These are phyloP conservation scores for Alternaria longipes DNA, from an alignment of 2,329 filamentous ascomycete species.

Conservation along the genomic window DNA sequence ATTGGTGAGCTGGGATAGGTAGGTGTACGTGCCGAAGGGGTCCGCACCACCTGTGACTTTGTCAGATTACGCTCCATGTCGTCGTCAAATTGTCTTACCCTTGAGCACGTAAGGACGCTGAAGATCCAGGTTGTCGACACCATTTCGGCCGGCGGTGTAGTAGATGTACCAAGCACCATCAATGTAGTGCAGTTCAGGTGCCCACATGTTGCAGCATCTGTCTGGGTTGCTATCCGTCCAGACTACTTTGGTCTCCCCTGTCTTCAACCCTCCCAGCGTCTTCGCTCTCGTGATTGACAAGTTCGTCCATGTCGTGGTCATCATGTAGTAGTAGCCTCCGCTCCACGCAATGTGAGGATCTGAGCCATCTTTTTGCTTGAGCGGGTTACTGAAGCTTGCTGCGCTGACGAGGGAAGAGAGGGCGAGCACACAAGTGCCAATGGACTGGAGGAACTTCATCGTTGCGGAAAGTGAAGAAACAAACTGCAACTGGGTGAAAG, in stretches of 20 bases:
- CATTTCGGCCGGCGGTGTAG: conserved; percentile 61
- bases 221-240: conserved; percentile 59
- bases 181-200: conserved; percentile 65
- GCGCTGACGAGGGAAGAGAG: conserved; percentile 38
- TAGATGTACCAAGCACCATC: conserved; percentile 64
- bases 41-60: conserved; percentile 56
- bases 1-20: conserved; percentile 58
- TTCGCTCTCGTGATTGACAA: conserved; percentile 64
- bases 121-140: conserved; percentile 55
- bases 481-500: neutral
- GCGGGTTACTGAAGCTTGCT: conserved; percentile 62
- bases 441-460: conserved; percentile 28
- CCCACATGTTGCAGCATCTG: conserved; percentile 63
- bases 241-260: conserved; percentile 60
- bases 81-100: conserved; percentile 45
- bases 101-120: conserved; percentile 64
- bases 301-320: conserved; percentile 65
- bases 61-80: too few species aligned
- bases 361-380: conserved; percentile 60
- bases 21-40: conserved; percentile 63
- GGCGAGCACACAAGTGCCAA: conserved; percentile 24
- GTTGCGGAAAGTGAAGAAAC: neutral
- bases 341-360: conserved; percentile 64
- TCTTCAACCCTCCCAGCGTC: conserved; percentile 66
- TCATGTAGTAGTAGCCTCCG: conserved; percentile 66